Evolutionary conservation across 495 filamentous ascomycete genomes (phyloP), one percentile per base, ranked within the genome.

Genomic region (Trichoderma asperelloides): DNA sequence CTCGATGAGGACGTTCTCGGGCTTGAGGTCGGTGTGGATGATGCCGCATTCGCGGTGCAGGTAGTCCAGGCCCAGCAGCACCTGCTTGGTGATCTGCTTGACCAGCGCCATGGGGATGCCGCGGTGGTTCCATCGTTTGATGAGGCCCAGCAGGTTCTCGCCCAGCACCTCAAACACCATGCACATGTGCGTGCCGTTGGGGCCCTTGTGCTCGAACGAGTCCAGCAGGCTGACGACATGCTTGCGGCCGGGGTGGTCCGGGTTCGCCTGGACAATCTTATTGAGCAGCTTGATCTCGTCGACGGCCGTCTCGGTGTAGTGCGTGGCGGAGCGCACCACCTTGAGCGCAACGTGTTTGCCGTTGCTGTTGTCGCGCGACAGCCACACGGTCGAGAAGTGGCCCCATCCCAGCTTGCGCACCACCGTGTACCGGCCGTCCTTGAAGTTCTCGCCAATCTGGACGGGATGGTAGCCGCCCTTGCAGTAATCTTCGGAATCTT

Each of bases 121-220:
- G 39, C 95, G 85, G 75, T 98, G 95, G 71, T 98, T 97, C 91
- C 95, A 98, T 67, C 89, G 87, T 84, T 98, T 98, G 81, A 98
- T 98, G 75, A 98, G 78, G 15, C 96, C 95, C 65, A 98, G 78
- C 63, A 98, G 75, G 74, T 98, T 98, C 82, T 98, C 95, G 16
- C 95, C 95, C 62, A 98, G 79, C 15, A 98, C 95, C 76, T 98
- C 95, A 71, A 98, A 98, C 6, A 98, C 95, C 94, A 98, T 98
- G 82, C 95, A 98, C 63, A 98, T 93, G 73, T 98, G 95, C 39
- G 91, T 87, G 47, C 95, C 95, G 76, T 98, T 94, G 16, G 94
- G 95, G 6, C 95, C 95, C 77, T 96, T 96, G 78, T 98, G 95
- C 71, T 97, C 96, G 74, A 98, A 98, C 3, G 91, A 96, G 76